Base-by-base conservation (phyloP, 768 basidiomycete species). In the Mycena epipterygia region DNA sequence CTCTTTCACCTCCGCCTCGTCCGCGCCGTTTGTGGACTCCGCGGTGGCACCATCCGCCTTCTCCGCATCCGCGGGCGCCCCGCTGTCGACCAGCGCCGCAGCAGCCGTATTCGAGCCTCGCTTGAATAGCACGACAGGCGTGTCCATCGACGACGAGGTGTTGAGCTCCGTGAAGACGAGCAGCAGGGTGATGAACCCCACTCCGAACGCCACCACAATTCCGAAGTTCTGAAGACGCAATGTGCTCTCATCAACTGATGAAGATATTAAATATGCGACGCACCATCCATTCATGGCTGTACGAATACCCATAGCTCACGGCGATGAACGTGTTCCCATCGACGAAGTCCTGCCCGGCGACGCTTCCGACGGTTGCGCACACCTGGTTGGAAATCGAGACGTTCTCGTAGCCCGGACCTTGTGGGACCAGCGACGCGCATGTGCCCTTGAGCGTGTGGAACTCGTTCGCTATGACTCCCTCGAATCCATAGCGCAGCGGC, bases 331-430 rank as follows among this genome's bases (percentile, higher is more conserved):
- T 71, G 33, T 85, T 84, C 3, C 95, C 95, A 27, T 84, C 74
- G 37, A 96, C 94, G 16, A 72, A 78, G 21, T 79, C 76, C 60
- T 89, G 84, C 0, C 94, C 95, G 0, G 90, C 73, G 8, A 85
- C 74, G 5, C 90, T 85, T 6, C 95, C 94, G 13, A 90, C 83
- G 0, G 90, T 86, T 4, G 92, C 85, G 77, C 95, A 96, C 2
- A 92, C 91, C 80, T 95, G 94, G 76, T 95, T 93, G 1, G 73
- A 78, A 16, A 91, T 71, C 6, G 84, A 76, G 37, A 91, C 78
- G 25, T 82, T 81, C 71, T 87, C 87, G 71, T 93, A 93, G n/a
- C n/a, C n/a, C n/a, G n/a, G n/a, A n/a, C n/a, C n/a, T n/a, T 81
- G 84, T 6, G 92, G 90, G 0, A 90, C 88, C 17, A 93, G 81